Base-by-base conservation (phyloP, 768 basidiomycete species). In the Mycena venus region DNA sequence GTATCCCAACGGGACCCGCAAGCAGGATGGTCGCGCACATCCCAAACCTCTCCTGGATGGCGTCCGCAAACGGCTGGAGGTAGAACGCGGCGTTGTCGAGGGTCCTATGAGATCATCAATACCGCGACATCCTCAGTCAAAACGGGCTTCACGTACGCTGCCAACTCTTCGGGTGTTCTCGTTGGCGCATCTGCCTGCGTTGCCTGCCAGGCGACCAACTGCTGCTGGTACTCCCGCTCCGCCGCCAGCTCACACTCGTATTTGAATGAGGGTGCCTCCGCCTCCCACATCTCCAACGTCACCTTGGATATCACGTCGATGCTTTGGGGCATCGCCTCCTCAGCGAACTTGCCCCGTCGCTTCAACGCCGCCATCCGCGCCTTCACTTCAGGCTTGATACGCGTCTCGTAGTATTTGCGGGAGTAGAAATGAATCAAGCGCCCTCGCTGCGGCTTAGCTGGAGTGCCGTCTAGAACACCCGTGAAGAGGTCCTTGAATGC, bases 11-110 rank as follows among this genome's bases (percentile, higher is more conserved):
- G 1, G 69, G 69, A 1, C 61, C 51, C 1, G 19, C 19, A 23
- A 69, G 4, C 19, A 63, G 15, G 6, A 70, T 1, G 7, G 69
- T 42, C 2, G 14, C 69, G 4, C 25, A 25, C 69, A 70, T 70
- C 21, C 69, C 60, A 19, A 53, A 70, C 0, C 69, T 49, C 14
- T 40, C 51, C 2, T 36, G 7, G 2, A 63, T 56, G 1, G 38
- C 34, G 29, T 62, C 60, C 6, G 56, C 59, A 19, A 55, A 70
- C 2, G 69, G 69, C 60, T 70, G 49, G 11, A 70, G 36, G 34
- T 62, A 70, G 19, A 14, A 44, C 0, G 49, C 69, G 0, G 49
- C 60, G n/a, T 70, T 70, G 0, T 51, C 49, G 10, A 70, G 49
- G 1, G 60, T 27, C 38, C 59, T 70, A 25, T 31, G 8, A 21